Base-by-base conservation (phyloP, 495 filamentous ascomycete genomes). In the Podospora anserina region DNA sequence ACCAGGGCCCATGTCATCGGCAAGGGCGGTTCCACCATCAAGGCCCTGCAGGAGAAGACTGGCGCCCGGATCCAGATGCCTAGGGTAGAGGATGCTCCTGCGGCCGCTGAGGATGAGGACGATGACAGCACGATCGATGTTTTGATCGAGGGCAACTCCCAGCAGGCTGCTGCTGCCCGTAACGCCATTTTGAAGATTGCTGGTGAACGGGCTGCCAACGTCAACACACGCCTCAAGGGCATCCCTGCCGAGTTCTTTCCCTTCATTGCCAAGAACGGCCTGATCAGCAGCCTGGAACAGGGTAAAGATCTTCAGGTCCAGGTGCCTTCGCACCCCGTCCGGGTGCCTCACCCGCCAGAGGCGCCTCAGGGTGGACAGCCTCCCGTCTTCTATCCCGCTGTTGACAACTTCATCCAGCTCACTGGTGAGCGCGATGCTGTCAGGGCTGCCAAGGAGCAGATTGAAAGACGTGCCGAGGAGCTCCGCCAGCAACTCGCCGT, bases 211-310 rank as follows among this genome's bases (percentile, higher is more conserved):
- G 89, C 90, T 19, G 90, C 92, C 19, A 92, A 88, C 72, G 89
- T 94, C 74, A 94, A 84, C 78, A 78, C 92, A 34, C 88, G 88
- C 49, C 77, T 99, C 68, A 90, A 88, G 77, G 85, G 89, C 18
- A 89, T 97, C 67, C 94, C 94, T 2, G 88, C 94, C 20, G 92
- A 97, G 76, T 96, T 92, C 77, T 99, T 93, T 79, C 96, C 94
- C 16, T 98, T 98, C 82, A 91, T 99, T 76, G 90, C 91, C 16
- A 87, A 94, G 74, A 91, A 92, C 74, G 80, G 82, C 39, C 81
- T 85, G 59, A 79, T 91, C 68, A 84, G 86, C 55, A 85, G 85
- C 53, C 83, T 97, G 53, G 91, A 97, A 77, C 76, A 80, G 30
- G 74, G 81, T 57, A 79, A 79, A 27, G 88, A 88, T 64, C 80